These are phyloP conservation scores for Eucalyptus brandiana DNA, from an alignment of 345 rosid species.

Conservation along the genomic window DNA sequence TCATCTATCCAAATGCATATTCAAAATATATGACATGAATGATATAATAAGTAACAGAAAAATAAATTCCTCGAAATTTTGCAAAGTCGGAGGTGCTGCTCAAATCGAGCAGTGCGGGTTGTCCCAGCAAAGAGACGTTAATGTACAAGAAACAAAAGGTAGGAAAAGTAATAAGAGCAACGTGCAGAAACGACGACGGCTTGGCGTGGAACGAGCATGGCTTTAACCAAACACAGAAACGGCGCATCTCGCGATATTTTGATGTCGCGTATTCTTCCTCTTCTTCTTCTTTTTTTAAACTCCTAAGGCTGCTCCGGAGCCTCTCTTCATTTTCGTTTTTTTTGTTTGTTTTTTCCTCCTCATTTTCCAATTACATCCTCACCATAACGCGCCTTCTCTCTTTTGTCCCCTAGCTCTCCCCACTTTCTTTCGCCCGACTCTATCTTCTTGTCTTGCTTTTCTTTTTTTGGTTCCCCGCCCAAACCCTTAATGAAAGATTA, in stretches of 20 bases:
- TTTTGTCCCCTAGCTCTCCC: not conserved
- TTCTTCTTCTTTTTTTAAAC: too few relatives aligned
- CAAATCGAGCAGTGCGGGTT: not conserved
- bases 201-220: too few relatives aligned
- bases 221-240: too few relatives aligned
- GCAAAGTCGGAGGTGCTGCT: not conserved
- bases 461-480: too few relatives aligned
- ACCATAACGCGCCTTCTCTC: not conserved
- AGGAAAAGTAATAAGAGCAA: not conserved
- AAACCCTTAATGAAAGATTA: too few relatives aligned
- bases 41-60: fast-evolving
- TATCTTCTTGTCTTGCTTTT: not conserved
- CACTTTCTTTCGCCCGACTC: not conserved
- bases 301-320: too few relatives aligned
- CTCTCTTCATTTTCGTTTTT: too few relatives aligned
- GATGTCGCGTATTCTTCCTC: too few relatives aligned
- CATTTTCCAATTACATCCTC: too few relatives aligned
- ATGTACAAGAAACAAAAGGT: not conserved
- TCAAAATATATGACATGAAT: not conserved
- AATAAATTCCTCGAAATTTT: not conserved
- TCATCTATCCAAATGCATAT: not conserved
- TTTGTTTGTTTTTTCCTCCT: too few relatives aligned
- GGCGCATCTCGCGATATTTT: too few relatives aligned
- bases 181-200: not conserved
- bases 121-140: not conserved